phyloP scores from a whole-genome alignment of 768 basidiomycete genomes.

The Cystofilobasidium ferigula region DNA sequence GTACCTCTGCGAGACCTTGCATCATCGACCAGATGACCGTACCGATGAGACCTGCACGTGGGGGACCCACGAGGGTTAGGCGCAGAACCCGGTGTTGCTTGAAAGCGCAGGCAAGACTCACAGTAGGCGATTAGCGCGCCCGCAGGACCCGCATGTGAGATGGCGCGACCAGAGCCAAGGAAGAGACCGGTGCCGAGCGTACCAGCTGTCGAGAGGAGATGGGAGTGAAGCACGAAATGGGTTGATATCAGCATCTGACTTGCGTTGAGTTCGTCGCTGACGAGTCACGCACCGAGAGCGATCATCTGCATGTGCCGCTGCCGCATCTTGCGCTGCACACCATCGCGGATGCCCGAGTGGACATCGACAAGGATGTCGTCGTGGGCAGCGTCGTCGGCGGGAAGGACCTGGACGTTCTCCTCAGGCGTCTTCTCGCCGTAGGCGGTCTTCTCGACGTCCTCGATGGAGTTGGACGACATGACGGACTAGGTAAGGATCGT shows the following conservation, averaged over 20 bases:
- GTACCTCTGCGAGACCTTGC: slow-evolving; percentile 59
- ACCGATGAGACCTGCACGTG: slow-evolving; percentile 45
- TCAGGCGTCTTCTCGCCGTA: background rate
- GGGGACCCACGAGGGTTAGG: slow-evolving; percentile 18
- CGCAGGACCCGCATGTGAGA: slow-evolving; percentile 53
- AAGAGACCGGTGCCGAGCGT: slow-evolving; percentile 66
- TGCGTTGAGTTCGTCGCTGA: no score
- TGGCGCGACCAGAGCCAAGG: slow-evolving; percentile 56
- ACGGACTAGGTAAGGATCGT: background rate
- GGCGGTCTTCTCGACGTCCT: slow-evolving; percentile 11
- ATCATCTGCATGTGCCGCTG: slow-evolving; percentile 60
- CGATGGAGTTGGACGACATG: slow-evolving; percentile 2
- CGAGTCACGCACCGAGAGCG: slow-evolving; percentile 44
- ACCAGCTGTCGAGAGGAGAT: no score
- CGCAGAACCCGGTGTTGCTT: no score
- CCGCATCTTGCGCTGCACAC: slow-evolving; percentile 54
- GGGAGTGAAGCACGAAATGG: no score
- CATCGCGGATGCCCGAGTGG: slow-evolving; percentile 39
- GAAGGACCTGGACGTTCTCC: background rate
- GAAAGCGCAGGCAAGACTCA: no score
- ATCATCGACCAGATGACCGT: slow-evolving; percentile 17
- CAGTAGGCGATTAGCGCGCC: slow-evolving; percentile 42
- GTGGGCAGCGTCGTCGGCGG: background rate
- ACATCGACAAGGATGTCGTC: slow-evolving; percentile 14
- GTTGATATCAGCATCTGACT: no score